These are phyloP conservation scores for Wallemia mellicola DNA, from an alignment of 1,284 basidiomycete species.

Conservation along the genomic window DNA sequence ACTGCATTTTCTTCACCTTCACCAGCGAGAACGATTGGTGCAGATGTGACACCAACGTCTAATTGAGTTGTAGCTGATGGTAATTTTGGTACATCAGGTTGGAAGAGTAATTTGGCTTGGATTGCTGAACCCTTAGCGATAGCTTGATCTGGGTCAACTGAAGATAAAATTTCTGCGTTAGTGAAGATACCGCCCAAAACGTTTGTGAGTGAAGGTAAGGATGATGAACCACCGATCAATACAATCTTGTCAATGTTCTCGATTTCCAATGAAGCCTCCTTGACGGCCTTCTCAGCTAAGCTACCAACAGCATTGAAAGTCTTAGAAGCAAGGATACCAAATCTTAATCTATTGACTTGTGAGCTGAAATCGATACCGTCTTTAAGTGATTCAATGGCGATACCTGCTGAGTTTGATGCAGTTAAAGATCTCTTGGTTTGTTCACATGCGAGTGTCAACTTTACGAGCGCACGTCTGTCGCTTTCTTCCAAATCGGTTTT, in stretches of 20 bases:
- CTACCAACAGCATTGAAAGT: conserved; percentile 41
- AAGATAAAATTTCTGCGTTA: conserved; percentile 22
- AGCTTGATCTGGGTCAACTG: conserved; percentile 56
- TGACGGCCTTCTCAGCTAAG: conserved; percentile 32
- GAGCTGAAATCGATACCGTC: conserved; percentile 79
- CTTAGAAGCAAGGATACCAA: conserved; percentile 52
- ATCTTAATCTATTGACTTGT: conserved; percentile 74
- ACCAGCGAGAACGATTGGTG: conserved; percentile 1
- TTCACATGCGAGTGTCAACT: conserved; percentile 72
- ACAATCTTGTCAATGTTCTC: conserved; percentile 63
- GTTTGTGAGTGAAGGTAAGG: conserved; percentile 55
- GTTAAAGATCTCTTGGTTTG: conserved; percentile 80
- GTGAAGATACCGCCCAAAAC: conserved; percentile 38
- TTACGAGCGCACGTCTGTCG: conserved; percentile 70
- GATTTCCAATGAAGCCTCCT: conserved; percentile 35
- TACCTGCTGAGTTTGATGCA: conserved; percentile 59
- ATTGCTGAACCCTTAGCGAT: conserved; percentile 65
- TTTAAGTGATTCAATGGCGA: conserved; percentile 70
- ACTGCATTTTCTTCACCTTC: conserved; percentile 20
- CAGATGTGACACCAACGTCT: conserved; percentile 18
- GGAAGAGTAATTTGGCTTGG: conserved; percentile 44
- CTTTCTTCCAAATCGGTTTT: conserved; percentile 20
- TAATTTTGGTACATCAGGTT: conserved; percentile 16
- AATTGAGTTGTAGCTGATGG: conserved; percentile 21
- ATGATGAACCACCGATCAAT: conserved; percentile 64